Evolutionary conservation across 106 monocot species (phyloP).

Genomic region (Acorus gramineus): DNA sequence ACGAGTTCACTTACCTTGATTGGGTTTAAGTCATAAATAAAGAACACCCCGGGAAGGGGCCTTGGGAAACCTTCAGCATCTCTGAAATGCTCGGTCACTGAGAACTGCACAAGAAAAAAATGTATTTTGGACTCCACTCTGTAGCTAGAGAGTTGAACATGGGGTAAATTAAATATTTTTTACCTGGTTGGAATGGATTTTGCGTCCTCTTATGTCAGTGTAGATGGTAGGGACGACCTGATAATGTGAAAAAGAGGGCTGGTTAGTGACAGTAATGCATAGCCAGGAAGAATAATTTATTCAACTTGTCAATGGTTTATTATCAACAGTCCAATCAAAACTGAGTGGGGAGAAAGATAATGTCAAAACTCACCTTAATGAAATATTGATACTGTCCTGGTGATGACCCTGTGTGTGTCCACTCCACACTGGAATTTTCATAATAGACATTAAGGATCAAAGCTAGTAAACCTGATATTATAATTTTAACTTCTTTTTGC

Average conservation of each 20-base stretch:
- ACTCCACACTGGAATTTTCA: slow-evolving; percentile 42
- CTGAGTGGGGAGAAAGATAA: too few species aligned
- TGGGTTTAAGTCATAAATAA: slow-evolving; percentile 92
- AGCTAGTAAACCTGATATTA: too few species aligned
- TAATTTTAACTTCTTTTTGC: too few species aligned
- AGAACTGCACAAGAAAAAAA: slow-evolving; percentile 55
- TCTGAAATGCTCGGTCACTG: slow-evolving; percentile 94
- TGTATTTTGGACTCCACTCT: not conserved
- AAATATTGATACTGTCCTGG: slow-evolving; percentile 90
- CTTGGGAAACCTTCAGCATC: slow-evolving; percentile 45
- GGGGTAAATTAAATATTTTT: not conserved
- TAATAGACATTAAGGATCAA: too few species aligned
- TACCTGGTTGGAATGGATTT: slow-evolving; percentile 94
- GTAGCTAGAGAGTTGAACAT: not conserved
- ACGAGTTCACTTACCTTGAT: slow-evolving; percentile 53
- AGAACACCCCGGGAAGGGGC: slow-evolving; percentile 65
- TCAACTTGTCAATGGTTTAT: not conserved
- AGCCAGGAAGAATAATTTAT: not conserved
- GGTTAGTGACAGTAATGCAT: not conserved
- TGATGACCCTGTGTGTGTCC: slow-evolving; percentile 39
- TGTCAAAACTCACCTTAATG: slow-evolving; percentile 51
- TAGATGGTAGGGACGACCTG: slow-evolving; percentile 98
- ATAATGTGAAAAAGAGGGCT: not conserved
- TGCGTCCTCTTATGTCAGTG: slow-evolving; percentile 64
- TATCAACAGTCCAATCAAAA: not conserved